Evolutionary conservation across 306 rosid species (phyloP), one percentile per base, ranked within the genome.

Genomic region (Citrullus mucosospermus): DNA sequence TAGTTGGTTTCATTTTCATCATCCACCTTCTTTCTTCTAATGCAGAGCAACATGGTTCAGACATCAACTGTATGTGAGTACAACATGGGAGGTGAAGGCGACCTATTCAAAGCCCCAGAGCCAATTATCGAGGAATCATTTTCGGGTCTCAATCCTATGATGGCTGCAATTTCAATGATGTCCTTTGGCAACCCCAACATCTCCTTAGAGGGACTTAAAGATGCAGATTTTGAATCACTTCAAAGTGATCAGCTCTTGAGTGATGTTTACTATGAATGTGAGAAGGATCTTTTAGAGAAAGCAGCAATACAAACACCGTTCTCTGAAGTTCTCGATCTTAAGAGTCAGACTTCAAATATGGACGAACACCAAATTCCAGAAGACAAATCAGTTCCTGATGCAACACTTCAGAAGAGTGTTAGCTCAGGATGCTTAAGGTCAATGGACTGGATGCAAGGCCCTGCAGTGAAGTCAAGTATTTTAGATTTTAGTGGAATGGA

Each of bases 21-120:
- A 20, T 56, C 39, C 36, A 1, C 8, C 51, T 12, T 63, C 70
- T 75, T 75, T 63, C 77, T 76, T 76, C n/a, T 66, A 70, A 50
- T 84, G 84, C 90, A 94, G 97, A 82, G 87, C 81, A 86, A 84
- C 87, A 68, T 87, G 81, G 56, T 84, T 76, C 90, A 86, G 60
- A 78, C 82, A 67, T 91, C 93, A 79, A 86, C 81, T 80, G 86
- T 96, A 77, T 88, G 85, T 4, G 98, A 96, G 61, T 95, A 88
- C 83, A 97, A 92, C 85, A 83, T 89, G 85, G 97, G 93, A 72
- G 96, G 87, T 56, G 98, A 96, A 78, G 97, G 99, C 44, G 99
- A 96, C 83, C 88, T 96, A 54, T 96, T 96, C 84, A 91, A 91
- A 83, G 99, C 99, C 61, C 99, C 99, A 1, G 96, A 92, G 82